A percentile compares a stretch with the other conserved stretches of the same genome.
Evolutionary conservation across 495 filamentous ascomycete species (phyloP).

Genomic region (Penicillium tannophilum): DNA sequence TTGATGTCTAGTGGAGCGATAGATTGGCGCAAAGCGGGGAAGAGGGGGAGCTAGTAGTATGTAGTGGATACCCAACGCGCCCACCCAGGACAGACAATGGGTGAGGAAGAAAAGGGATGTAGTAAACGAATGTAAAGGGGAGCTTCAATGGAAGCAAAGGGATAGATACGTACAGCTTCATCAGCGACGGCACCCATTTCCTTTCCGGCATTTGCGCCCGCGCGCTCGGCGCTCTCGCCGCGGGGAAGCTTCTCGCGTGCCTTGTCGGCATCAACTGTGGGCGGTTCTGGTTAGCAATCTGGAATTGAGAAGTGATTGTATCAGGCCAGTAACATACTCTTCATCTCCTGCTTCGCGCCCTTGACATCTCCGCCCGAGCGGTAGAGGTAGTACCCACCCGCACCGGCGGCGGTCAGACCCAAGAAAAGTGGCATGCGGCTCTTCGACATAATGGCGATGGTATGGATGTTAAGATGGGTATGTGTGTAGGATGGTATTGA

Average conservation of each 20-base stretch:
- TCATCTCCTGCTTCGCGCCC: constrained; percentile 76
- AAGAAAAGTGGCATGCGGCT: constrained; percentile 58
- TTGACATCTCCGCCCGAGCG: constrained; percentile 80
- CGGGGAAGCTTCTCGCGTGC: constrained; percentile 64
- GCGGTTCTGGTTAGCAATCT: neutral
- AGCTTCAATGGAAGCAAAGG: neutral
- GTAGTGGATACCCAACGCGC: neutral
- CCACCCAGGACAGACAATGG: neutral
- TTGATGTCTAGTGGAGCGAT: neutral
- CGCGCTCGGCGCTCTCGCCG: constrained; percentile 51
- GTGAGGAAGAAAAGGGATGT: neutral
- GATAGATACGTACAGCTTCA: constrained; percentile 48
- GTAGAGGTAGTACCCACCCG: constrained; percentile 90
- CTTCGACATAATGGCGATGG: constrained; percentile 43
- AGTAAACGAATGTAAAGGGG: neutral
- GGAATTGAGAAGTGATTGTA: neutral
- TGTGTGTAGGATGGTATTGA: neutral
- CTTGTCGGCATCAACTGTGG: constrained; percentile 60
- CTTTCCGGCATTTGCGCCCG: constrained; percentile 50
- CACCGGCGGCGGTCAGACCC: constrained; percentile 64
- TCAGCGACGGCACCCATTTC: constrained; percentile 59
- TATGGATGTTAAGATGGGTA: constrained; percentile 1
- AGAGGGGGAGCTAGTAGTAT: neutral
- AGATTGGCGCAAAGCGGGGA: neutral
- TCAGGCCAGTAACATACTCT: constrained; percentile 55